Evolutionary conservation across 305 asterid species (phyloP), one percentile per base, ranked within the genome.

Genomic region (Andrographis paniculata): DNA sequence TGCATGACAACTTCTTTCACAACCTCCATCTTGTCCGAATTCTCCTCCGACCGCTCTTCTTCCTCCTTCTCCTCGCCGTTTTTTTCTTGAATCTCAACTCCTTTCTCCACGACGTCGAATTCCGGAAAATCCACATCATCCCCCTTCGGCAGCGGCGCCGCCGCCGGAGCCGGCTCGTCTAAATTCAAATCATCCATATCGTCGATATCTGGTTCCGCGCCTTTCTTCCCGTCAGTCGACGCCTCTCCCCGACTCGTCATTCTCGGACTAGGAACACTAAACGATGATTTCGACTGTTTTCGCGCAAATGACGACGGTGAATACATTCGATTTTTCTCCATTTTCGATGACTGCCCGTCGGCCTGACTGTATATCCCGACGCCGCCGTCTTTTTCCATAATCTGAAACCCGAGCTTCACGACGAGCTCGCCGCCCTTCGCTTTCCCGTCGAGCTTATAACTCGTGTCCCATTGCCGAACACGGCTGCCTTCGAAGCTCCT

Each of bases 1-100:
- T 80, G 84, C 24, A 89, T n/a, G n/a, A n/a, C 87, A n/a, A 85
- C 70, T 52, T 89, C 93, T 76, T 85, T 85, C 4, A 89, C 98
- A 24, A 76, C 85, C 80, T 84, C 95, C 48, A 19, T 56, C 77
- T 0, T 91, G 74, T 60, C 67, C 69, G n/a, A n/a, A n/a, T n/a
- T n/a, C n/a, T n/a, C n/a, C n/a, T n/a, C n/a, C n/a, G n/a, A n/a
- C n/a, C 19, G 66, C 70, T 53, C 65, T 14, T 65, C 88, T 48
- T 76, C 85, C 2, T 40, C 56, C 17, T 56, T 79, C 4, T 65
- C 83, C 6, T 65, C 79, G 28, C 63, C 74, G 2, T 71, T 69
- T 14, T 53, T 64, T 9, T 56, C 83, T 19, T 68, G 66, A 19
- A 82, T 52, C 56, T 89, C 98, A 9, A 89, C 77, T 31, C 98